Conservation (phyloP, 2,329 filamentous ascomycete species). For the Apiospora rasikravindrae region DNA sequence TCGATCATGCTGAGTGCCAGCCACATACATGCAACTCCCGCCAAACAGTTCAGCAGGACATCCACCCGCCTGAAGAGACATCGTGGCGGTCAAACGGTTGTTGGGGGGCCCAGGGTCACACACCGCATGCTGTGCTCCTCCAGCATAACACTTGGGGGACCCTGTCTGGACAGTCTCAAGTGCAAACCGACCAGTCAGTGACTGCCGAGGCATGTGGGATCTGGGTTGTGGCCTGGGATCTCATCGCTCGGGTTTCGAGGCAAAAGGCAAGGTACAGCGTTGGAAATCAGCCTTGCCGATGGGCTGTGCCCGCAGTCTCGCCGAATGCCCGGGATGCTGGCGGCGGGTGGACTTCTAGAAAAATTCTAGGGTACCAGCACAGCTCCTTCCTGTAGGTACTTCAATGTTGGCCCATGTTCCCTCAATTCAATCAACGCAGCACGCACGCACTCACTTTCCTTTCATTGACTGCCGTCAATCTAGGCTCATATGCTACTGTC, state of each 20-base stretch:
- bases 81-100: background rate
- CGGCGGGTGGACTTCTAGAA: background rate
- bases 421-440: background rate
- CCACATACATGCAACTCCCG: background rate
- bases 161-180: background rate
- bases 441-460: background rate
- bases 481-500: background rate
- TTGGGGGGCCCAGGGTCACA: background rate
- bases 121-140: background rate
- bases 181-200: background rate
- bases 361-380: constrained; percentile 1
- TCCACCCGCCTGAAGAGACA: background rate
- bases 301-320: constrained; percentile 13
- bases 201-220: constrained; percentile 5
- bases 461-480: background rate
- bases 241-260: background rate
- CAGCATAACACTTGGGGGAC: background rate
- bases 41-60: background rate
- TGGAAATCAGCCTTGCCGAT: constrained; percentile 15
- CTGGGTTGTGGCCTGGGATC: background rate
- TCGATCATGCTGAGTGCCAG: background rate
- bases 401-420: background rate
- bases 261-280: background rate
- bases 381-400: background rate
- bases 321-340: background rate